phyloP scores from a whole-genome alignment of 345 rosid species.

The Citrus glauca region DNA sequence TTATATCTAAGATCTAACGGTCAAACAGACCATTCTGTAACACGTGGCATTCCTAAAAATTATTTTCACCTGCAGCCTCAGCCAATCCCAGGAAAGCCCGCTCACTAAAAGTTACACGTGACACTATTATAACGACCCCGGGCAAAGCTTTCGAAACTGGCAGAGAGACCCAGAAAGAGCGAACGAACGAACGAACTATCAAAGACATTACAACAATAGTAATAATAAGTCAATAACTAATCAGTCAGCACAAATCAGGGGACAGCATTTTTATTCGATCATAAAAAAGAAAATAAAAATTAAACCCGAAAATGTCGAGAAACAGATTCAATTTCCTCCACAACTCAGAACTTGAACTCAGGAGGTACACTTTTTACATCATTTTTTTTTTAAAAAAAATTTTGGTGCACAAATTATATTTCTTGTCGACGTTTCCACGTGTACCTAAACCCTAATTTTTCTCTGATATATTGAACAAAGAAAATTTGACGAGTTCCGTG shows the following conservation, averaged over 20 bases:
- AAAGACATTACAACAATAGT: background rate
- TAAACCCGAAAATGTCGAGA: constrained; percentile 36
- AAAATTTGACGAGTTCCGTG: constrained; percentile 33
- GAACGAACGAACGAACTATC: background rate
- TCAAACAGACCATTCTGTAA: too few relatives aligned
- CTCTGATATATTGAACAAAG: constrained; percentile 23
- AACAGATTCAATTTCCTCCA: constrained; percentile 45
- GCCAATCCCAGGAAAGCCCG: constrained; percentile 1
- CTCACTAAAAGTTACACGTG: background rate
- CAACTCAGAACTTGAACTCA: constrained; percentile 27
- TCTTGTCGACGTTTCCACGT: constrained; percentile 9
- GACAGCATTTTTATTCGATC: constrained; percentile 13
- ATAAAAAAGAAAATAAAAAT: background rate
- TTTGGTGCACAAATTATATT: background rate
- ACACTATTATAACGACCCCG: background rate
- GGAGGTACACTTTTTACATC: constrained; percentile 28
- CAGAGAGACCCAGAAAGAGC: background rate
- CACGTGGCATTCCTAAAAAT: too few relatives aligned
- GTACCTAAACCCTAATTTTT: constrained; percentile 25
- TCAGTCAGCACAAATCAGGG: background rate
- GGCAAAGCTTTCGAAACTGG: background rate
- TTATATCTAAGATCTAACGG: too few relatives aligned
- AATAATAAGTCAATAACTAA: background rate
- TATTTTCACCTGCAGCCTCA: too few relatives aligned
- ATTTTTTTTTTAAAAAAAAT: accelerated